A percentile compares a stretch with the other conserved stretches of the same genome.
Evolutionary conservation across 106 monocot species (phyloP).

Genomic region (Chionographis japonica): DNA sequence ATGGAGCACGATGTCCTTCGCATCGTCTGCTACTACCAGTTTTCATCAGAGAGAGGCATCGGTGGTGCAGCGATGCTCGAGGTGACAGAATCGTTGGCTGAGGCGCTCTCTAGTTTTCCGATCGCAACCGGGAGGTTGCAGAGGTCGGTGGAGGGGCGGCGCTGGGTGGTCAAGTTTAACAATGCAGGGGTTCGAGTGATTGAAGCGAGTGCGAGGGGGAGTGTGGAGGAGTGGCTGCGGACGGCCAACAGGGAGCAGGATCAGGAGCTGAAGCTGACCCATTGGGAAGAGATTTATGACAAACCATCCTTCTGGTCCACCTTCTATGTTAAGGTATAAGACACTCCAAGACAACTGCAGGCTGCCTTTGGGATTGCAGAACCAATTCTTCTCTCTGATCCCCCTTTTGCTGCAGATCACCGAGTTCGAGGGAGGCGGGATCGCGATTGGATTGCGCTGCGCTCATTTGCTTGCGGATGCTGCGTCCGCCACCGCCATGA

Average conservation of each 20-base stretch:
- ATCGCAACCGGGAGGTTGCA: background rate
- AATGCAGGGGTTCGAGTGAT: background rate
- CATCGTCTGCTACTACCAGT: background rate
- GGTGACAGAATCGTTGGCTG: background rate
- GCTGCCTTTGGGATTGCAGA: too few species aligned
- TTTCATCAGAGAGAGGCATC: background rate
- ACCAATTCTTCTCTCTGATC: too few species aligned
- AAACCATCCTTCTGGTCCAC: too few species aligned
- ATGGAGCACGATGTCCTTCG: background rate
- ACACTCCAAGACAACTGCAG: too few species aligned
- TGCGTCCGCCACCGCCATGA: too few species aligned
- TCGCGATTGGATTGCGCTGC: too few species aligned
- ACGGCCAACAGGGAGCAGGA: too few species aligned
- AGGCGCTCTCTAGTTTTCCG: background rate
- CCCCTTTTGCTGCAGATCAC: too few species aligned
- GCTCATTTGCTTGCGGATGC: too few species aligned
- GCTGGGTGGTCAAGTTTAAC: background rate
- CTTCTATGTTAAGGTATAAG: too few species aligned
- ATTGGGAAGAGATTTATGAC: too few species aligned
- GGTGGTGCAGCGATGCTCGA: background rate
- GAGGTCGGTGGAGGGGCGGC: background rate
- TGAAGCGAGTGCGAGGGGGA: background rate
- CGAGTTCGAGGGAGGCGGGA: too few species aligned
- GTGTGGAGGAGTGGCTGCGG: conserved; percentile 1
- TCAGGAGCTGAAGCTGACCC: background rate